Evolutionary conservation across 1,284 basidiomycete species (phyloP).

Genomic region (Clitocybe nebularis): DNA sequence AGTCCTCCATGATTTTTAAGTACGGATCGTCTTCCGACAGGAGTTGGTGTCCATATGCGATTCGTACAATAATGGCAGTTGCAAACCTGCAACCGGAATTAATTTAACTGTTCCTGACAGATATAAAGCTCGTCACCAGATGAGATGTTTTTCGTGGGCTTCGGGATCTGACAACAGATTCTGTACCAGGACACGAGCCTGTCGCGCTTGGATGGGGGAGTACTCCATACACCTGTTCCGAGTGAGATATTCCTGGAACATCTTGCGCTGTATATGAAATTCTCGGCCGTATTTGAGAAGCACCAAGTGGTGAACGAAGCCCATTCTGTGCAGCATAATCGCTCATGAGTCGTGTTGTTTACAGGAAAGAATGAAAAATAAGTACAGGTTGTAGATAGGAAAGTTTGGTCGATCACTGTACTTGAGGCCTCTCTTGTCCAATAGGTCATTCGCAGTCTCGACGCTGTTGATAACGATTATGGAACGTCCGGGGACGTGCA

Average conservation of each 20-base stretch:
- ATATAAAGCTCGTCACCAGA: slow-evolving; percentile 10
- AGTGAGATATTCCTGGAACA: slow-evolving; percentile 19
- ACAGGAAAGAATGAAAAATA: neutral
- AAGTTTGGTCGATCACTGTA: slow-evolving; percentile 29
- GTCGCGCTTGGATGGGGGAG: slow-evolving; percentile 14
- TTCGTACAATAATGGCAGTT: slow-evolving; percentile 19
- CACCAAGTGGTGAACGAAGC: slow-evolving; percentile 5
- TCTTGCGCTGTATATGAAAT: slow-evolving; percentile 18
- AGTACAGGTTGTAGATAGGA: slow-evolving; percentile 11
- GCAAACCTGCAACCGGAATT: slow-evolving; percentile 18
- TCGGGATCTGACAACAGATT: slow-evolving; percentile 13
- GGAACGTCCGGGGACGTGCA: slow-evolving; percentile 22
- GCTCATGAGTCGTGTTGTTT: neutral
- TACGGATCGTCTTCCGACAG: slow-evolving; percentile 20
- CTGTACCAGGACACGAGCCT: slow-evolving; percentile 17
- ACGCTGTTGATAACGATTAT: slow-evolving; percentile 30
- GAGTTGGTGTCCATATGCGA: slow-evolving; percentile 22
- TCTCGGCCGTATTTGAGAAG: slow-evolving; percentile 17
- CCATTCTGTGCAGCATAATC: slow-evolving; percentile 21
- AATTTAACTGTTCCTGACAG: neutral
- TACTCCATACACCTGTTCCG: slow-evolving; percentile 11
- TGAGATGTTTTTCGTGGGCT: slow-evolving; percentile 8
- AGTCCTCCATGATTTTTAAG: slow-evolving; percentile 13
- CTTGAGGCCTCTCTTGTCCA: slow-evolving; percentile 27
- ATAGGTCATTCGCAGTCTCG: slow-evolving; percentile 27